phyloP scores from a whole-genome alignment of 495 filamentous ascomycete species.

The Talaromyces adpressus region DNA sequence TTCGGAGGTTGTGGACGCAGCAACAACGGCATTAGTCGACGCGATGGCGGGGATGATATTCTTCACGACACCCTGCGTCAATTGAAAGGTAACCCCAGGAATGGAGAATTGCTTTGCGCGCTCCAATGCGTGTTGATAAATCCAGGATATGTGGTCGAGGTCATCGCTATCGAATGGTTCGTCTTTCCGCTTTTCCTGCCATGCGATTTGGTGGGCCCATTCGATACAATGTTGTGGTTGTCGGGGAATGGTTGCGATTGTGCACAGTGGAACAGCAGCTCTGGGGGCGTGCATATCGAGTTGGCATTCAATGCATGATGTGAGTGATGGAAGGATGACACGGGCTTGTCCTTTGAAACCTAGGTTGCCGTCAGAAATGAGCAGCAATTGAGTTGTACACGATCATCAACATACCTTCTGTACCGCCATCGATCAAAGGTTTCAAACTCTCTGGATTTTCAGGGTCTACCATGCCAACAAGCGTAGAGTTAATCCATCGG shows the following conservation, averaged over 20 bases:
- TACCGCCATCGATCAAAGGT: slow-evolving; percentile 92
- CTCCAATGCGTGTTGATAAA: slow-evolving; percentile 76
- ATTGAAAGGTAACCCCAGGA: slow-evolving; percentile 85
- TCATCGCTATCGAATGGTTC: slow-evolving; percentile 87
- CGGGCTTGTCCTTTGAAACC: slow-evolving; percentile 96
- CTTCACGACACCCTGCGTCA: slow-evolving; percentile 97
- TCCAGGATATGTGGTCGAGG: slow-evolving; percentile 94
- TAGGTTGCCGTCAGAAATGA: slow-evolving; percentile 20
- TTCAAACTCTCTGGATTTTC: slow-evolving; percentile 76
- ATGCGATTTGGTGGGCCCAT: slow-evolving; percentile 91
- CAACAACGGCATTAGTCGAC: slow-evolving; percentile 94
- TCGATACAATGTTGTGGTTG: slow-evolving; percentile 99
- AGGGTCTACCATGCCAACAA: slow-evolving; percentile 81
- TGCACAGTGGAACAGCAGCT: slow-evolving; percentile 92
- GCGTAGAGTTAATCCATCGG: slow-evolving; percentile 94
- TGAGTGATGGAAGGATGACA: slow-evolving; percentile 86
- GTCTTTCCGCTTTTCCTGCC: slow-evolving; percentile 52
- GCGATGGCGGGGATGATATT: slow-evolving; percentile 99
- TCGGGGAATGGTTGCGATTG: slow-evolving; percentile 90
- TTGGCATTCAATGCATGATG: slow-evolving; percentile 96
- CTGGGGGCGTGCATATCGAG: slow-evolving; percentile 95
- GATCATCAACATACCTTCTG: slow-evolving; percentile 58
- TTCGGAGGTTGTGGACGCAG: slow-evolving; percentile 92
- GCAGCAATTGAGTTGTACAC: not conserved
- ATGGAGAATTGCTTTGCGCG: slow-evolving; percentile 89